These are phyloP conservation scores for Dothideomycetes sp. DNA, from an alignment of 2,329 filamentous ascomycete genomes.

Conservation along the genomic window DNA sequence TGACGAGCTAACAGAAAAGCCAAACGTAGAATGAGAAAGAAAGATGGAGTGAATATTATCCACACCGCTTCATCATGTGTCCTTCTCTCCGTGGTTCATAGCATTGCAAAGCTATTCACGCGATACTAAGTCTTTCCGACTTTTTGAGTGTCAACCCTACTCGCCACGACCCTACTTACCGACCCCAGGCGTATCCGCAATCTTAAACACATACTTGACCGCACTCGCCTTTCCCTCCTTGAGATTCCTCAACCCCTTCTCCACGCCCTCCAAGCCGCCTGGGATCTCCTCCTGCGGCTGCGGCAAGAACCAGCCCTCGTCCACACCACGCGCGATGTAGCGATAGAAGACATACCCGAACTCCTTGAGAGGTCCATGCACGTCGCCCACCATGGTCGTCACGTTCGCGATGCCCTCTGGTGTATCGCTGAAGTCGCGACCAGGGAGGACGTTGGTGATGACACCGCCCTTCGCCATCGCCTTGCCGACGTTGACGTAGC, in stretches of 20 bases:
- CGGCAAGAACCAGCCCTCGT: constrained; percentile 24
- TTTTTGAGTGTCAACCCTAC: too few relatives aligned
- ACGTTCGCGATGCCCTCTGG: constrained; percentile 26
- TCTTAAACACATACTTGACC: constrained; percentile 20
- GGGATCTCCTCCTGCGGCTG: constrained; percentile 22
- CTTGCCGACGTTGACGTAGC: constrained; percentile 29
- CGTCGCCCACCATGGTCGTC: constrained; percentile 26
- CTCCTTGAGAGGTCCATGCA: constrained; percentile 20
- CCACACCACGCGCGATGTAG: constrained; percentile 20
- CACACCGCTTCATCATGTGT: too few relatives aligned
- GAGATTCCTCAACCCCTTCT: constrained; percentile 17
- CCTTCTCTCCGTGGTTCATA: too few relatives aligned
- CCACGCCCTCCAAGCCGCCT: constrained; percentile 18
- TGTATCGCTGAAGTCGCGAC: constrained; percentile 31
- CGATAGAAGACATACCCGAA: constrained; percentile 23
- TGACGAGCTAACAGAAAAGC: too few relatives aligned
- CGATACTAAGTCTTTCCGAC: too few relatives aligned
- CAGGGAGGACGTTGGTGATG: constrained; percentile 29
- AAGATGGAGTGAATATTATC: too few relatives aligned
- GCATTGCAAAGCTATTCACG: too few relatives aligned
- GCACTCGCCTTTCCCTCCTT: constrained; percentile 20
- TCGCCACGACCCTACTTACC: neutral
- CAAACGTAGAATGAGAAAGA: too few relatives aligned
- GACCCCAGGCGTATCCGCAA: constrained; percentile 17
- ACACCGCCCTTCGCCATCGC: constrained; percentile 30